These are phyloP conservation scores for Coffea canephora DNA, from an alignment of 257 asterid genomes.

Conservation along the genomic window DNA sequence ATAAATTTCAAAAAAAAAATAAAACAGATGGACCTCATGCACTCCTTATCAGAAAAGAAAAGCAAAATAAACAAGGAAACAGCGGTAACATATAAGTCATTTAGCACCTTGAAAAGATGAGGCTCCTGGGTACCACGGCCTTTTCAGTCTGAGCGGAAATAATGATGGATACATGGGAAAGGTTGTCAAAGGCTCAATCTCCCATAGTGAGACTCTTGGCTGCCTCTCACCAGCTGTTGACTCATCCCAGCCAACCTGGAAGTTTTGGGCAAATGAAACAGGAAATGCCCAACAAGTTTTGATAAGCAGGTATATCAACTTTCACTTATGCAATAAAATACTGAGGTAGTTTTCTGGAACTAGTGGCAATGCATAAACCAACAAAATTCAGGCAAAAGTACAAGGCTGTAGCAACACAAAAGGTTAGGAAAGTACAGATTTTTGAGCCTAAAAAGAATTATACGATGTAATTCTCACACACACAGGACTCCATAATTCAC, in stretches of 20 bases:
- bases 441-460: not conserved
- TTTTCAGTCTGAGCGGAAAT: conserved; percentile 84
- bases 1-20: not conserved
- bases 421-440: not conserved
- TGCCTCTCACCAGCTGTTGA: conserved; percentile 98
- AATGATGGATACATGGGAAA: conserved; percentile 94
- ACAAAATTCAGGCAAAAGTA: not conserved
- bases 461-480: not conserved
- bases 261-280: conserved; percentile 8
- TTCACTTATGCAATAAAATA: not conserved
- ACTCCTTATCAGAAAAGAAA: conserved; percentile 2
- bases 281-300: not conserved
- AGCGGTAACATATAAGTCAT: not conserved
- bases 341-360: not conserved
- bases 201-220: conserved; percentile 95
- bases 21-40: not conserved
- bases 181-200: conserved; percentile 93
- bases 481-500: not conserved
- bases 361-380: not conserved
- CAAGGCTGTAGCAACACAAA: not conserved
- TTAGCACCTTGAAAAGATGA: conserved; percentile 81
- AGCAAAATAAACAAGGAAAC: not conserved
- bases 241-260: conserved; percentile 99
- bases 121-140: conserved; percentile 96
- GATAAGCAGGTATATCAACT: not conserved